Evolutionary conservation across 2,329 filamentous ascomycete species (phyloP).

Genomic region (Arthrobotrys conoides): DNA sequence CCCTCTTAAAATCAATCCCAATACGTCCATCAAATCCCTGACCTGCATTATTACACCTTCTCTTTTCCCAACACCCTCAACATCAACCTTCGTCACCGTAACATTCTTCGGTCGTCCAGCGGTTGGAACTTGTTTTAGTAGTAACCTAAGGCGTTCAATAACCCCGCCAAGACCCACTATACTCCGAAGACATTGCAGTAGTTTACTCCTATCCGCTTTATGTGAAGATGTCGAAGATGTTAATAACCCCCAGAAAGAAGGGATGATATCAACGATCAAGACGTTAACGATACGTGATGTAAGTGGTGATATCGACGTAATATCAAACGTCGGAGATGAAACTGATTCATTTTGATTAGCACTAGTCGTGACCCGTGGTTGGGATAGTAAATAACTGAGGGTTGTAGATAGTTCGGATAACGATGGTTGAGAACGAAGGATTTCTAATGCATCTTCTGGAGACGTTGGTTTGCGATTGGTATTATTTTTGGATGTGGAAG

Average conservation of each 20-base stretch:
- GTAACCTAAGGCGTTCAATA: slow-evolving; percentile 76
- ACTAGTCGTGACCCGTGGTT: not conserved
- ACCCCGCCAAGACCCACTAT: slow-evolving; percentile 84
- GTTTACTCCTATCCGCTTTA: slow-evolving; percentile 69
- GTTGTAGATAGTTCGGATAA: slow-evolving; percentile 38
- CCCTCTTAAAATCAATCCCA: slow-evolving; percentile 64
- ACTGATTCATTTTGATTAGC: slow-evolving; percentile 15
- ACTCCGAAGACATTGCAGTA: slow-evolving; percentile 79
- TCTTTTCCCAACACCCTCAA: slow-evolving; percentile 63
- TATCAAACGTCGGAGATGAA: slow-evolving; percentile 40
- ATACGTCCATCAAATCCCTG: slow-evolving; percentile 68
- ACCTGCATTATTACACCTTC: slow-evolving; percentile 66
- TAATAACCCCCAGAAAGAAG: slow-evolving; percentile 83
- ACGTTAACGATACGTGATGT: slow-evolving; percentile 77
- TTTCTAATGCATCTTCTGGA: slow-evolving; percentile 51
- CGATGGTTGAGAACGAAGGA: slow-evolving; percentile 54
- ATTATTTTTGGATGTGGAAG: not conserved
- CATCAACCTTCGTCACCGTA: slow-evolving; percentile 35
- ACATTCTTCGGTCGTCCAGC: slow-evolving; percentile 47
- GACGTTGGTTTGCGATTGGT: slow-evolving; percentile 40
- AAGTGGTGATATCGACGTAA: slow-evolving; percentile 41
- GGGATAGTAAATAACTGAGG: slow-evolving; percentile 30
- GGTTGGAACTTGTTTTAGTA: slow-evolving; percentile 71
- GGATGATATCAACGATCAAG: slow-evolving; percentile 80
- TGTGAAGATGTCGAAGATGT: slow-evolving; percentile 63